These are phyloP conservation scores for Cercospora canescens DNA, from an alignment of 2,329 filamentous ascomycete genomes.

Conservation along the genomic window DNA sequence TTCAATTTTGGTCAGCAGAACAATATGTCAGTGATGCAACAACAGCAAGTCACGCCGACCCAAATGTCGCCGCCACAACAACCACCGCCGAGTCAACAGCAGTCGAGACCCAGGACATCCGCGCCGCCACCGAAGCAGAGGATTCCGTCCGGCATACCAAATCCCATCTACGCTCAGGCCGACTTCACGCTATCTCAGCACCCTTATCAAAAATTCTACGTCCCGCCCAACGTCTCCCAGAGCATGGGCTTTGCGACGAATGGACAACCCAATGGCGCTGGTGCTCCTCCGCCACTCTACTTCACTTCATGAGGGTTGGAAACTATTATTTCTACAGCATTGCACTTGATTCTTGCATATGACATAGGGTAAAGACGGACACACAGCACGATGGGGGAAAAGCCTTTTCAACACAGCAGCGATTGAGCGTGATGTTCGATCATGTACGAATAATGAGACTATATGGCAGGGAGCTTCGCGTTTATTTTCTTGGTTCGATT, in stretches of 20 bases:
- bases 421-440: neutral
- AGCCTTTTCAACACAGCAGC: neutral
- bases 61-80: conserved; percentile 29
- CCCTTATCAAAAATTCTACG: conserved; percentile 79
- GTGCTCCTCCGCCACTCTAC: conserved; percentile 9
- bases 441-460: neutral
- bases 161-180: conserved; percentile 69
- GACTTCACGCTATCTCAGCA: conserved; percentile 78
- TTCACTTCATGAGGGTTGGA: neutral
- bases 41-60: conserved; percentile 26
- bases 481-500: neutral
- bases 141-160: conserved; percentile 57
- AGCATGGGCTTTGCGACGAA: conserved; percentile 5
- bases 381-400: neutral
- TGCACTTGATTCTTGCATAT: neutral
- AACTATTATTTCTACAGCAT: neutral
- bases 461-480: neutral
- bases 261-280: conserved; percentile 1
- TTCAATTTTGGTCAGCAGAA: conserved; percentile 27
- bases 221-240: conserved; percentile 55
- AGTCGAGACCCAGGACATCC: conserved; percentile 8
- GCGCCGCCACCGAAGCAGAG: conserved; percentile 26
- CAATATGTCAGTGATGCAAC: conserved; percentile 20
- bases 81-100: conserved; percentile 32
- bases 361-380: neutral